Evolutionary conservation across 768 basidiomycete species (phyloP).

Genomic region (Boletus fagicola): DNA sequence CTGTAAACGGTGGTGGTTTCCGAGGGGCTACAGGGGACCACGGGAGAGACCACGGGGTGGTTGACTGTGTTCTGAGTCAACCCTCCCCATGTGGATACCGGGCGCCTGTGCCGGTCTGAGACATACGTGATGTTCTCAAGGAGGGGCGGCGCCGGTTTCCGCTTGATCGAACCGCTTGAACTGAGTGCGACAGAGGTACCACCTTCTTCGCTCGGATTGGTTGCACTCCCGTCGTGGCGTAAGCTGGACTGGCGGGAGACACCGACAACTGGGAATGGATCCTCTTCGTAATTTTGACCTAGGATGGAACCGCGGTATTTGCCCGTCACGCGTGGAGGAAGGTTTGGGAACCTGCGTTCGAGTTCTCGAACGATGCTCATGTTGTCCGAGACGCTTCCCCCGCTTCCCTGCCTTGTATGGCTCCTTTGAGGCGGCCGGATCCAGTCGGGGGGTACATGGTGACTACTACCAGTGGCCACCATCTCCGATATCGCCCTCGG

Average conservation of each 20-base stretch:
- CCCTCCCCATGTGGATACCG: conserved; percentile 26
- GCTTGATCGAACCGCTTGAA: conserved; percentile 27
- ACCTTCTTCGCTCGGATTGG: conserved; percentile 15
- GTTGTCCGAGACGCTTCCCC: conserved; percentile 39
- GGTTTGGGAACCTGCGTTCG: conserved; percentile 52
- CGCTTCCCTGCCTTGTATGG: conserved; percentile 22
- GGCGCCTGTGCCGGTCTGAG: conserved; percentile 6
- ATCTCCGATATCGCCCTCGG: conserved; percentile 17
- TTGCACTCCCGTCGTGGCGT: conserved; percentile 2
- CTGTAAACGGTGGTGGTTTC: background rate
- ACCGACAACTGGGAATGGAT: conserved; percentile 22
- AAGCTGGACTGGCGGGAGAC: conserved; percentile 27
- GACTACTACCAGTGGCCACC: background rate
- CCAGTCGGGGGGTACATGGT: conserved; percentile 12
- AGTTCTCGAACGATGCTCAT: conserved; percentile 49
- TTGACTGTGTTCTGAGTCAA: conserved; percentile 9
- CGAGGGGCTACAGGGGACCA: conserved; percentile 8
- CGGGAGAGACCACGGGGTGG: conserved; percentile 2
- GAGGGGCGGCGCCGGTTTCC: conserved; percentile 32
- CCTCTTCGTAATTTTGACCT: conserved; percentile 24
- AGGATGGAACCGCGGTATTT: conserved; percentile 28
- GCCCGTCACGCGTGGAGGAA: conserved; percentile 38
- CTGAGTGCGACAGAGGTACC: conserved; percentile 4
- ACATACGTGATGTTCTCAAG: conserved; percentile 16
- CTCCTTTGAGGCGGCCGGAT: conserved; percentile 6